phyloP scores from a whole-genome alignment of 1,284 basidiomycete species.

The Sporisorium exsertum region DNA sequence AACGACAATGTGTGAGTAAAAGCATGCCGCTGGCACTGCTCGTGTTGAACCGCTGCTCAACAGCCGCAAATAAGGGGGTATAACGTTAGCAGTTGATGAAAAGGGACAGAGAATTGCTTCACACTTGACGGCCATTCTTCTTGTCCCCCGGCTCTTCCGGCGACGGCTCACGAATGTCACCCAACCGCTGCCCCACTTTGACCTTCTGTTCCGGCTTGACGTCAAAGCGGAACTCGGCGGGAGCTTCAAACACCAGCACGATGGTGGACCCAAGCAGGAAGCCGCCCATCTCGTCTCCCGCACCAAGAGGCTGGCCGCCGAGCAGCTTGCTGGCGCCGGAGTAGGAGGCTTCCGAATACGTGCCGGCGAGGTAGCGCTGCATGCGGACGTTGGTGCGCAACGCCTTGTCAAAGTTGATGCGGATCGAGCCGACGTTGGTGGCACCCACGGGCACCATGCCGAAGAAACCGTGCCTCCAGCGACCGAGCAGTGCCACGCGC shows the following conservation, averaged over 20 bases:
- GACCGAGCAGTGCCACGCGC: constrained; percentile 92
- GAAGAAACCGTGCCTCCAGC: constrained; percentile 96
- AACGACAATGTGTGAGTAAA: background rate
- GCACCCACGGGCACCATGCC: constrained; percentile 97
- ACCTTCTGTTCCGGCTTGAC: constrained; percentile 87
- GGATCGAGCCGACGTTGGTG: constrained; percentile 96
- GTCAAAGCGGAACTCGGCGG: constrained; percentile 82
- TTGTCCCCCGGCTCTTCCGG: constrained; percentile 12
- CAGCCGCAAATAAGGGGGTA: constrained; percentile 23
- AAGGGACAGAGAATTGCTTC: background rate
- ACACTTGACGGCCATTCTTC: constrained; percentile 35
- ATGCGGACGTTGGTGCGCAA: constrained; percentile 68
- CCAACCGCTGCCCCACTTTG: constrained; percentile 81
- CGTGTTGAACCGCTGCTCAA: constrained; percentile 28
- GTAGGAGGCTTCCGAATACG: constrained; percentile 84
- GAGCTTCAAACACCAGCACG: constrained; percentile 96
- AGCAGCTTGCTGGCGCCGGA: constrained; percentile 73
- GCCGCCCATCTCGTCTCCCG: constrained; percentile 96
- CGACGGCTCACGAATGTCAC: constrained; percentile 55
- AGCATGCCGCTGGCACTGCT: constrained; percentile 3
- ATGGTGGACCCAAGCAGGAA: constrained; percentile 96
- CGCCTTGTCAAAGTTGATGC: constrained; percentile 93
- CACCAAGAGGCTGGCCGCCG: constrained; percentile 85
- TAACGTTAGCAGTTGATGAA: constrained; percentile 14
- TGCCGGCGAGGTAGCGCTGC: constrained; percentile 74